Percentiles rank a stretch among this genome's conserved stretches.
These are phyloP conservation scores for Ophiocytium majus DNA, from an alignment of 352 stramenopile genomes.

Conservation along the genomic window DNA sequence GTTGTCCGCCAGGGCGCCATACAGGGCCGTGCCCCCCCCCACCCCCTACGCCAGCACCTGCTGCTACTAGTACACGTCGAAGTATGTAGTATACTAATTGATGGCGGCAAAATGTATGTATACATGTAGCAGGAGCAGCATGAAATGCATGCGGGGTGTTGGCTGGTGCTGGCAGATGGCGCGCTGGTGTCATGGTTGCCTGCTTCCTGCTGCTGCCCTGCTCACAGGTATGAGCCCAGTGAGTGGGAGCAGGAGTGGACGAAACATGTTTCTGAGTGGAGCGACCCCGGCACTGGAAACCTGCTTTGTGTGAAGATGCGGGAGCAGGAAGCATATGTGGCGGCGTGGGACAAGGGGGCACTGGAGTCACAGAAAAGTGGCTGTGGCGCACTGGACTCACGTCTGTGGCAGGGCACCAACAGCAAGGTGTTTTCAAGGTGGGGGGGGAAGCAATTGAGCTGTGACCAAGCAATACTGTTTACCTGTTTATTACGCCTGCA, in stretches of 20 bases:
- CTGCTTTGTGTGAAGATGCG: neutral
- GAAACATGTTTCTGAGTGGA: neutral
- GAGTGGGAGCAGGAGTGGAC: constrained; percentile 16
- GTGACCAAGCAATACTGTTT: too few relatives aligned
- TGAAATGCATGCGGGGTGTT: neutral
- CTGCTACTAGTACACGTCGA: neutral
- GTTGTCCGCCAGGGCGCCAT: too few relatives aligned
- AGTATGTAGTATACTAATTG: neutral
- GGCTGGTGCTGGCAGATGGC: too few relatives aligned
- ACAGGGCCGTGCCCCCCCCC: too few relatives aligned
- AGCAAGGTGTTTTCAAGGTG: too few relatives aligned
- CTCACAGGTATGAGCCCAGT: constrained; percentile 7
- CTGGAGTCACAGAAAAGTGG: neutral
- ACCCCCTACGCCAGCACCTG: neutral
- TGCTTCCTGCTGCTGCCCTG: too few relatives aligned
- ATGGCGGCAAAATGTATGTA: neutral
- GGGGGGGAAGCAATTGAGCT: too few relatives aligned
- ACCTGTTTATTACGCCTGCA: too few relatives aligned
- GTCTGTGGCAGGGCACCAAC: neutral
- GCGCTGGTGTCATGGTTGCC: too few relatives aligned
- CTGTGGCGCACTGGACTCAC: constrained; percentile 3
- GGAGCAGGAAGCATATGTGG: neutral
- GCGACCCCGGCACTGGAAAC: neutral
- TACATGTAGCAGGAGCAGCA: neutral
- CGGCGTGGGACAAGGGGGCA: neutral